Conservation (phyloP, 352 stramenopile genomes). For the Pelagophyceae sp. region DNA sequence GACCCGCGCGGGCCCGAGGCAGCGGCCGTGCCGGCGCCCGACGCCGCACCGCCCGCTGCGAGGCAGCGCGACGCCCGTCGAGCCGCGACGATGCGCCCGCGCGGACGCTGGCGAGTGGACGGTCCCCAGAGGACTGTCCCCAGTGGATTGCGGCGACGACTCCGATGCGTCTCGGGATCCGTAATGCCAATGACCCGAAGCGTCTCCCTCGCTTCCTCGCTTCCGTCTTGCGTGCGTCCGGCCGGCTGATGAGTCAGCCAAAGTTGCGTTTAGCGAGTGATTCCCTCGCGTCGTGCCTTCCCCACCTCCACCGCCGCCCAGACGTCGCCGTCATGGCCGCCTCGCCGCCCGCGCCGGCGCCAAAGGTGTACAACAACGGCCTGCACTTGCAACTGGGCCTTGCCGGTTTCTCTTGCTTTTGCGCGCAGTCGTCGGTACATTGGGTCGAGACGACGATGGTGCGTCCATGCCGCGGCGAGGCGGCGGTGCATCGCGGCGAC, state of each 20-base stretch:
- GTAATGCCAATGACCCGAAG: background rate
- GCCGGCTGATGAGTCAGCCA: too few species aligned
- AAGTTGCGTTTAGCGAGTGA: too few species aligned
- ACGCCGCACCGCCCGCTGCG: background rate
- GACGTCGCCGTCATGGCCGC: too few species aligned
- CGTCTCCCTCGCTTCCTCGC: background rate
- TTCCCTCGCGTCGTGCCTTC: too few species aligned
- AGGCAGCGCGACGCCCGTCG: background rate
- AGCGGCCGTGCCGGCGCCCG: background rate
- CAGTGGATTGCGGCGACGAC: too few species aligned
- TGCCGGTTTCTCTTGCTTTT: background rate
- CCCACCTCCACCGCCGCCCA: too few species aligned
- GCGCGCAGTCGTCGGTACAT: background rate
- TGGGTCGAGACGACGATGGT: constrained; percentile 15
- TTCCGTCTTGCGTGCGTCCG: too few species aligned
- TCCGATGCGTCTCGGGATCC: too few species aligned
- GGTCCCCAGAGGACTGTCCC: background rate
- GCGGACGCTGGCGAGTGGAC: background rate
- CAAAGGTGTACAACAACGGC: too few species aligned
- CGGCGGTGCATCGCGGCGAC: too few species aligned
- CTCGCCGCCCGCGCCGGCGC: too few species aligned
- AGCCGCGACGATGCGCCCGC: background rate
- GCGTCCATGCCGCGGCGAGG: too few species aligned
- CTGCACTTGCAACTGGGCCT: background rate
- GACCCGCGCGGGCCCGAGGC: background rate